Percentiles rank a stretch among this genome's conserved stretches.
These are phyloP conservation scores for Monosporascus sp. DNA, from an alignment of 2,329 filamentous ascomycete species.

Conservation along the genomic window DNA sequence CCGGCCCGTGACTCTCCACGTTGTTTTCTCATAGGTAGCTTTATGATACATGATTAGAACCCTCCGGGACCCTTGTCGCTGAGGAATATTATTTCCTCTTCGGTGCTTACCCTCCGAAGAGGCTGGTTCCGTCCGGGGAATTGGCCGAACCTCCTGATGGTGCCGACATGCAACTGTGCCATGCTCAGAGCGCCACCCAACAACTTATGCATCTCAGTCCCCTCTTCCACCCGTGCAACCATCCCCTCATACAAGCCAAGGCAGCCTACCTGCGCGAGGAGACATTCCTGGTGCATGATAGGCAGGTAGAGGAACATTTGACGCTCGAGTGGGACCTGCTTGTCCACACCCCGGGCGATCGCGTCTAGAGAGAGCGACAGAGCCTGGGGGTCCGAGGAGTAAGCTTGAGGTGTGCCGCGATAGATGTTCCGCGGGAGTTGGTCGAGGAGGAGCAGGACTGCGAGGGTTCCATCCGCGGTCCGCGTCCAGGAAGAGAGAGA, in stretches of 20 bases:
- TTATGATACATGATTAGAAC: conserved; percentile 3
- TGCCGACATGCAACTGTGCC: conserved; percentile 7
- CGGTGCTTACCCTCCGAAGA: conserved; percentile 8
- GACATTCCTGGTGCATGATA: conserved; percentile 28
- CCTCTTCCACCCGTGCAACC: conserved; percentile 8
- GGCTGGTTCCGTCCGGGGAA: conserved; percentile 17
- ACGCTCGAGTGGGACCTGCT: background rate
- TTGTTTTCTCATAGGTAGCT: too few relatives aligned
- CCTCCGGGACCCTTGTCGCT: conserved; percentile 13
- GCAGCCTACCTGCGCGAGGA: conserved; percentile 24
- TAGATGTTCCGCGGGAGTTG: conserved; percentile 7
- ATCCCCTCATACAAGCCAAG: conserved; percentile 16
- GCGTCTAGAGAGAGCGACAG: conserved; percentile 1
- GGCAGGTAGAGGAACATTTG: conserved; percentile 29
- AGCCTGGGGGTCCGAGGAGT: conserved; percentile 1
- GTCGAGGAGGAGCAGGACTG: conserved; percentile 5
- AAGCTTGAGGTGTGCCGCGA: background rate
- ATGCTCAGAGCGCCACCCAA: conserved; percentile 1
- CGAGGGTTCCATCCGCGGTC: conserved; percentile 3
- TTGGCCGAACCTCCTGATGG: conserved; percentile 14
- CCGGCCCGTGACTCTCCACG: too few relatives aligned
- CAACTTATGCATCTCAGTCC: conserved; percentile 5
- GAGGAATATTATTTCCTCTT: conserved; percentile 14
- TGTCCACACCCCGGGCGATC: conserved; percentile 3
- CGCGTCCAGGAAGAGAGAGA: conserved; percentile 1